Base-by-base conservation (phyloP, 2,329 filamentous ascomycete genomes). In the Sporothrix globosa region DNA sequence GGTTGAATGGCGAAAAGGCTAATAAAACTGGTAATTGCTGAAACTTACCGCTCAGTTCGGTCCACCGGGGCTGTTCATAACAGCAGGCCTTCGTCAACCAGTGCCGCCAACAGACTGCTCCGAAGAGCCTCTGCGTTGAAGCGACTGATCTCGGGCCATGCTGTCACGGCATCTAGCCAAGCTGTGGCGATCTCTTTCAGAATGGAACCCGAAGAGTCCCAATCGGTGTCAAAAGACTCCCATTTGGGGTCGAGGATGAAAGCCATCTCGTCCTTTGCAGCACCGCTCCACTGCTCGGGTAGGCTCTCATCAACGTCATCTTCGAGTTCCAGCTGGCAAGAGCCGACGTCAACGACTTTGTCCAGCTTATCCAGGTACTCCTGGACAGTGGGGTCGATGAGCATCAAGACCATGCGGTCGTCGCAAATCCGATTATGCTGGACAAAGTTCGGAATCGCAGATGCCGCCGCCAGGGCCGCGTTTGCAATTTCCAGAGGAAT, bases 31-130 rank as follows among this genome's bases (percentile, higher is more conserved):
- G 44, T 48, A 14, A 14, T 14, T 19, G 27, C 14, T 24, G 34
- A 34, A 44, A 66, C 61, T 66, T 50, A 66, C 61, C 61, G 34
- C 41, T 48, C 44, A n/a, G 61, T 66, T 48, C 44, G 44, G 24
- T 48, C 61, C 24, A 19, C 41, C 61, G 3, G 7, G 17, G 61
- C 11, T 50, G 7, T 34, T 48, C n/a, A 50, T 7, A 9, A 27
- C 44, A 66, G 14, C 17, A 66, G 21, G 14, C 27, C 44, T 5
- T 10, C 5, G 0, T 34, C 41, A 5, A 4, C 4, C 61, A 66
- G 19, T 27, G 14, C 61, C 9, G 30, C 24, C 14, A 6, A 17
- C 61, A 66, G 14, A 14, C 27, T 11, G 11, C 5, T 14, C 11
- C 58, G 39, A 14, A 44, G n/a, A 61, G 24, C 13, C 4, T 27